Percentiles rank a stretch among this genome's conserved stretches.
Conservation (phyloP, 1,284 basidiomycete species). For the Sphagnurus paluster region DNA sequence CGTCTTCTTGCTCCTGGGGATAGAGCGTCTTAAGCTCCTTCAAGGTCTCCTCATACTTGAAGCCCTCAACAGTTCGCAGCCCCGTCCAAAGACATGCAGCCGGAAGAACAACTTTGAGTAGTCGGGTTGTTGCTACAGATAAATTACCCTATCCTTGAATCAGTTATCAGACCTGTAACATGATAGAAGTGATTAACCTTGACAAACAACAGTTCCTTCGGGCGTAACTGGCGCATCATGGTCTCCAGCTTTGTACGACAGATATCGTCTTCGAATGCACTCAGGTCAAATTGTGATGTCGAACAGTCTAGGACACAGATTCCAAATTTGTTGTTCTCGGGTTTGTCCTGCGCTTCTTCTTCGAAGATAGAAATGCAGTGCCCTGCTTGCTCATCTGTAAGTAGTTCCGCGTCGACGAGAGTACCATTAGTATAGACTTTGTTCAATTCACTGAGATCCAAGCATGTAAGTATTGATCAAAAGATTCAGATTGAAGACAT, state of each 20-base stretch:
- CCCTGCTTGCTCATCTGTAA: slow-evolving; percentile 92
- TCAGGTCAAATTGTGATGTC: slow-evolving; percentile 94
- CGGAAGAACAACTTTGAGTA: slow-evolving; percentile 80
- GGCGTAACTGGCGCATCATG: slow-evolving; percentile 87
- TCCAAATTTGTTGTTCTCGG: slow-evolving; percentile 70
- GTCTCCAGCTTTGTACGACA: slow-evolving; percentile 94
- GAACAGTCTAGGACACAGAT: slow-evolving; percentile 95
- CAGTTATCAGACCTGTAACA: background rate
- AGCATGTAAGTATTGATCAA: background rate
- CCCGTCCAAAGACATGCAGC: slow-evolving; percentile 85
- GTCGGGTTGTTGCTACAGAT: slow-evolving; percentile 76
- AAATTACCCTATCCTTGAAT: slow-evolving; percentile 66
- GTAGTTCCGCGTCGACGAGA: slow-evolving; percentile 86
- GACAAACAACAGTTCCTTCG: slow-evolving; percentile 91
- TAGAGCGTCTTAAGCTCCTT: slow-evolving; percentile 73
- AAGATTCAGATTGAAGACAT: too few species aligned
- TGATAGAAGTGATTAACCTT: slow-evolving; percentile 56
- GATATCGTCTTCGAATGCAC: slow-evolving; percentile 89
- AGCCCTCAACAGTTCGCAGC: slow-evolving; percentile 81
- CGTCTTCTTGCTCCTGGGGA: slow-evolving; percentile 45
- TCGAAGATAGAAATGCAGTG: slow-evolving; percentile 94
- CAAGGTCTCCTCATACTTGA: slow-evolving; percentile 72
- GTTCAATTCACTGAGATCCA: slow-evolving; percentile 72
- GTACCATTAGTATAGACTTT: slow-evolving; percentile 98
- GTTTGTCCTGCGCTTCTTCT: slow-evolving; percentile 42